phyloP scores from a whole-genome alignment of 139 green algal species.

The Yamagishiella unicocca region DNA sequence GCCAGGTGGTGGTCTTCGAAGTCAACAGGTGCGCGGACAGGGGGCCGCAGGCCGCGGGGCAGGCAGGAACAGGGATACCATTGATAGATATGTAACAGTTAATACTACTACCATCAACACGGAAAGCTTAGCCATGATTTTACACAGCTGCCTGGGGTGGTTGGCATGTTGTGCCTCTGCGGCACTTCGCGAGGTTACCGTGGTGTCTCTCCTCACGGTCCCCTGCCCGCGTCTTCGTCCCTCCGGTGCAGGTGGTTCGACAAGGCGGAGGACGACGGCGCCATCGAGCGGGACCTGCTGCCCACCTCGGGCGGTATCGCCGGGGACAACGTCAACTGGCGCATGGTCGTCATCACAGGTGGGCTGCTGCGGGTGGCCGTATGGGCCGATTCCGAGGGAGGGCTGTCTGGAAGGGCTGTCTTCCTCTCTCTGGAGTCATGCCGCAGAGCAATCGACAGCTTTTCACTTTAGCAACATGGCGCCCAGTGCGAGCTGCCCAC shows the following conservation, averaged over 20 bases:
- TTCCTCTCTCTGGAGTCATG: too few species aligned
- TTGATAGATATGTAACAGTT: too few species aligned
- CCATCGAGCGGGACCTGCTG: conserved; percentile 65
- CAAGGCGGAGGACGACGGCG: conserved; percentile 56
- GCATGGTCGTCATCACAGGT: conserved; percentile 67
- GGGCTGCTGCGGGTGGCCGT: not conserved
- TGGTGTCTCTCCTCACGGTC: not conserved
- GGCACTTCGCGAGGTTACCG: too few species aligned
- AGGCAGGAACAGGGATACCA: not conserved
- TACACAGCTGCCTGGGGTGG: too few species aligned
- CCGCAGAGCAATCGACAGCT: too few species aligned
- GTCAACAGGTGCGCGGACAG: conserved; percentile 31
- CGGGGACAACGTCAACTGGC: conserved; percentile 52
- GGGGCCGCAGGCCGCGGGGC: not conserved
- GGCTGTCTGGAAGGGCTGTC: too few species aligned
- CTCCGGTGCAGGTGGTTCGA: conserved; percentile 63
- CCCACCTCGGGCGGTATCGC: conserved; percentile 20
- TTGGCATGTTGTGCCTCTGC: too few species aligned
- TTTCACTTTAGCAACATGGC: too few species aligned
- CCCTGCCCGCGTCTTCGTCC: not conserved
- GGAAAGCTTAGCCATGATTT: too few species aligned
- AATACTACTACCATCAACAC: too few species aligned
- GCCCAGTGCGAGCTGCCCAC: too few species aligned
- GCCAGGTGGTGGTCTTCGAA: conserved; percentile 64
- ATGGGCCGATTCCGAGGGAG: too few species aligned